Conservation (phyloP, 2,329 filamentous ascomycete genomes). For the Cyphellophora europaea region DNA sequence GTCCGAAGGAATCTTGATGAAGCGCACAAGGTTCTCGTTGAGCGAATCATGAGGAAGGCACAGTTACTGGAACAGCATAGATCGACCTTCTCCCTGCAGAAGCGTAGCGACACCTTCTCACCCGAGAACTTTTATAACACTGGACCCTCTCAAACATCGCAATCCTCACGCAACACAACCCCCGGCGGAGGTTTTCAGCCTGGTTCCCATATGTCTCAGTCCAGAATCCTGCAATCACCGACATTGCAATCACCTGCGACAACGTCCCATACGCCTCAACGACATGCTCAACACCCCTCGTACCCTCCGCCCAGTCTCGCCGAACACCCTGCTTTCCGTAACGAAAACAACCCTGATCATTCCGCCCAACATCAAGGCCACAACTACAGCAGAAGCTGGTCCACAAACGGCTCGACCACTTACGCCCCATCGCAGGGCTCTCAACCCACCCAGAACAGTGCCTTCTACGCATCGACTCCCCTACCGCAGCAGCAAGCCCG, state of each 20-base stretch:
- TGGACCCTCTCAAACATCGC: not conserved
- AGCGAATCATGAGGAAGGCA: slow-evolving; percentile 48
- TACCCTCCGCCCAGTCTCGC: slow-evolving; percentile 13
- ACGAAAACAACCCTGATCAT: slow-evolving; percentile 6
- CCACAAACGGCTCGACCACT: not conserved
- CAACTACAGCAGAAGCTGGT: slow-evolving; percentile 1
- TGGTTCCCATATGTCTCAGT: slow-evolving; percentile 16
- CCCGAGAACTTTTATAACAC: too few relatives aligned
- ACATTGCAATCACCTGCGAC: not conserved
- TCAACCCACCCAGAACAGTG: not conserved
- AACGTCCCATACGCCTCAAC: not conserved
- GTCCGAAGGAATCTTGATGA: slow-evolving; percentile 77
- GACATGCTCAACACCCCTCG: slow-evolving; percentile 8
- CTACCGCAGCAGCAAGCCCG: slow-evolving; percentile 1
- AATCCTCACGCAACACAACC: slow-evolving; percentile 3
- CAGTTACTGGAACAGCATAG: slow-evolving; percentile 22
- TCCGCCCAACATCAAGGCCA: not conserved
- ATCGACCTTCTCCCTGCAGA: slow-evolving; percentile 2
- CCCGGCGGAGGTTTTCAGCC: slow-evolving; percentile 11
- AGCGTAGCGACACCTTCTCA: too few relatives aligned
- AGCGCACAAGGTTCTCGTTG: slow-evolving; percentile 61
- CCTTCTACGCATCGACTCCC: slow-evolving; percentile 6
- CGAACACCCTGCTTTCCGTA: slow-evolving; percentile 14
- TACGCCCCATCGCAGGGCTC: not conserved
- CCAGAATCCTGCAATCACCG: slow-evolving; percentile 8